Percentiles rank a stretch among this genome's conserved stretches.
These are phyloP conservation scores for Erucastrum elatum DNA, from an alignment of 345 rosid species.

Conservation along the genomic window DNA sequence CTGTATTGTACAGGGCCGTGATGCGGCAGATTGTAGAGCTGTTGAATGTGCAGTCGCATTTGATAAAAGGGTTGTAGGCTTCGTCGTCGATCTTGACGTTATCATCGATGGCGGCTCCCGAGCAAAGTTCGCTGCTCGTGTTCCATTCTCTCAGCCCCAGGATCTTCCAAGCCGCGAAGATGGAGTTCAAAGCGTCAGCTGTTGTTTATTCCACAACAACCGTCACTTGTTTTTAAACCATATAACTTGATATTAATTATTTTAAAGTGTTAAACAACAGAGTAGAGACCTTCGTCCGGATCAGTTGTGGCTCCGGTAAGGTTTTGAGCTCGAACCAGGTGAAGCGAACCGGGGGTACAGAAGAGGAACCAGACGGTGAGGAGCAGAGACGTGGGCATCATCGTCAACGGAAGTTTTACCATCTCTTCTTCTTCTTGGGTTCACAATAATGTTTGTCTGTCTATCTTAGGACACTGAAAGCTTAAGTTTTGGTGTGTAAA, in stretches of 20 bases:
- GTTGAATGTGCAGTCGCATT: constrained; percentile 48
- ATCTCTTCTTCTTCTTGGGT: neutral
- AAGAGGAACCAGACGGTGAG: constrained; percentile 23
- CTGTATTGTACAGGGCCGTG: constrained; percentile 24
- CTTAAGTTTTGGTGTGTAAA: neutral
- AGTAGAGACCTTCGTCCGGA: constrained; percentile 27
- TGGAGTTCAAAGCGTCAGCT: constrained; percentile 28
- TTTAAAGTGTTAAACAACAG: neutral
- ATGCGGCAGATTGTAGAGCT: constrained; percentile 40
- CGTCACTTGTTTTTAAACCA: neutral
- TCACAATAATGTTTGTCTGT: neutral
- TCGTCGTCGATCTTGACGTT: neutral
- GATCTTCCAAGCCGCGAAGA: constrained; percentile 33
- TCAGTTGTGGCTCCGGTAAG: constrained; percentile 21
- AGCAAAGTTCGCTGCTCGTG: constrained; percentile 55
- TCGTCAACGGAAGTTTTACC: neutral
- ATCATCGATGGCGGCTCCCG: constrained; percentile 43
- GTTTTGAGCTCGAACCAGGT: constrained; percentile 33
- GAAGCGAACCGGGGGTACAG: constrained; percentile 2
- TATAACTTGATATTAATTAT: neutral
- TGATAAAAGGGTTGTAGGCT: constrained; percentile 48
- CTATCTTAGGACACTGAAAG: neutral
- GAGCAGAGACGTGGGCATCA: constrained; percentile 12
- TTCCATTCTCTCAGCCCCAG: constrained; percentile 38
- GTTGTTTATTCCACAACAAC: neutral